Evolutionary conservation across 805 yeast genomes (phyloP), one percentile per base, ranked within the genome.

Genomic region (Candida bentonensis): DNA sequence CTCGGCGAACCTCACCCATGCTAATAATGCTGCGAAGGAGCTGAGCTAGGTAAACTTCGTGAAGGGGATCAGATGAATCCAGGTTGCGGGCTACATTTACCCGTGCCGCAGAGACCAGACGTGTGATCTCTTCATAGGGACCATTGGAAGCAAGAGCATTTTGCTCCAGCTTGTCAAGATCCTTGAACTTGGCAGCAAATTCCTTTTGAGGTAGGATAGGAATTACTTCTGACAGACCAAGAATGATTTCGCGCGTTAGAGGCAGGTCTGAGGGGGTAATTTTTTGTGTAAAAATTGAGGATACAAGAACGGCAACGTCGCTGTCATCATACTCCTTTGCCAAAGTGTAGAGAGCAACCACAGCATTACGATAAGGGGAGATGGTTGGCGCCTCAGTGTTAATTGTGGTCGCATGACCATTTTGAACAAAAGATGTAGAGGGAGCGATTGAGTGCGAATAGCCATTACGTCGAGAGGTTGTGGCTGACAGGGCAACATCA

Each of bases 271-370:
- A 64, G 4, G 60, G 61, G 43, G 59, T 67, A 3, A 79, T 66
- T 55, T 87, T 88, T 58, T 88, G 96, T 13, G 84, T 76, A 46
- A 92, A 68, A 30, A 92, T 78, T 0, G 95, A 80, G 13, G 84
- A 78, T 0, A 94, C 79, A 50, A 92, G 69, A 2, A 82, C 78
- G 15, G 82, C 75, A 23, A 89, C 81, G 15, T 83, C 73, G 45
- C 76, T 78, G 50, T 82, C 92, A 39, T 74, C 70, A 53, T 83
- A 81, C 25, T 69, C 67, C 22, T 74, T 70, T 0, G 88, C 76
- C 33, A 88, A 73, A 41, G 77, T 77, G 39, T 78, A 70, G 5
- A 80, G 72, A 0, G 94, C 79, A 5, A 74, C 69, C 17, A 86
- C 73, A 22, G 87, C 77, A 56, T 86, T 84, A 46, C 73, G 69